Conservation (phyloP, 1,284 basidiomycete species). For the Inonotus hispidus region DNA sequence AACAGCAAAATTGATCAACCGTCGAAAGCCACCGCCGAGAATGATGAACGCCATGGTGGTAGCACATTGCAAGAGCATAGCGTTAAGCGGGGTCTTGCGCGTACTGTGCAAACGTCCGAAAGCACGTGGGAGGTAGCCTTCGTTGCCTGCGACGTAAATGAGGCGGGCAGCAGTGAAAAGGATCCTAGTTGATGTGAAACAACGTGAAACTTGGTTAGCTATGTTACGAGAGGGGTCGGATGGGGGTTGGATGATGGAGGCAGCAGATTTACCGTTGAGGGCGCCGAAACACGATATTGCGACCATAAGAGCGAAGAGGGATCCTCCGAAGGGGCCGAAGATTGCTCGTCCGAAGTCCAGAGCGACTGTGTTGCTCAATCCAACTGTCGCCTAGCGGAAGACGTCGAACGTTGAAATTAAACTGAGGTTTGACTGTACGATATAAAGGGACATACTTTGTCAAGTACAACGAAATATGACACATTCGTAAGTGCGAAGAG, state of each 20-base stretch:
- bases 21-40: conserved; percentile 84
- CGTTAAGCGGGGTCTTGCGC: conserved; percentile 81
- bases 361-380: conserved; percentile 87
- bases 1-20: conserved; percentile 84
- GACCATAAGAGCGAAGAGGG: conserved; percentile 85
- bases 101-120: conserved; percentile 74
- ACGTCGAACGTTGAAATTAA: background rate
- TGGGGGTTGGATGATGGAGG: background rate
- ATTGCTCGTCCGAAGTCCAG: conserved; percentile 89
- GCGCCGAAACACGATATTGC: conserved; percentile 94
- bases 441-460: conserved; percentile 48
- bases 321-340: conserved; percentile 82
- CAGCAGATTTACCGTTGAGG: conserved; percentile 63
- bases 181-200: conserved; percentile 41
- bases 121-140: conserved; percentile 79
- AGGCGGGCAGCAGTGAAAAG: conserved; percentile 82
- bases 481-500: conserved; percentile 83
- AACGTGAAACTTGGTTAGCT: background rate
- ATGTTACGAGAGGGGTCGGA: background rate
- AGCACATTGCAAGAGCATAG: conserved; percentile 69
- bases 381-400: conserved; percentile 47
- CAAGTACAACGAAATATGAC: conserved; percentile 92
- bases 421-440: background rate
- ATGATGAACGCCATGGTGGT: conserved; percentile 76
- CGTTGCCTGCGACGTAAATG: conserved; percentile 84